A percentile compares a stretch with the other conserved stretches of the same genome.
These are phyloP conservation scores for Akanthomyces lecanii DNA, from an alignment of 2,329 filamentous ascomycete species.

Conservation along the genomic window DNA sequence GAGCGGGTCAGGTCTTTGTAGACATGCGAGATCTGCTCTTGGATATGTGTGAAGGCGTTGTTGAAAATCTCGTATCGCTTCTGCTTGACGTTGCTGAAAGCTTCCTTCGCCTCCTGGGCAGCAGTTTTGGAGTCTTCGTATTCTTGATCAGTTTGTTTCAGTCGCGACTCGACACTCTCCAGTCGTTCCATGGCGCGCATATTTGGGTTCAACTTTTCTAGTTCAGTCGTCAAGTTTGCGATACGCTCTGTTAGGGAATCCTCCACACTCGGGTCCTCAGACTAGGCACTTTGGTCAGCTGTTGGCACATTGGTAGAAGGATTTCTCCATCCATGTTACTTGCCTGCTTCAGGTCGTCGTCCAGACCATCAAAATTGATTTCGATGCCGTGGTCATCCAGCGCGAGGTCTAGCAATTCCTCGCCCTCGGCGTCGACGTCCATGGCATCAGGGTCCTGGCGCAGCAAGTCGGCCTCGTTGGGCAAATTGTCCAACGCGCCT, in stretches of 20 bases:
- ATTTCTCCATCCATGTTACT: constrained; percentile 28
- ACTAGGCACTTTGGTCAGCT: constrained; percentile 44
- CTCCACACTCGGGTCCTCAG: constrained; percentile 67
- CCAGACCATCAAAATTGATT: constrained; percentile 76
- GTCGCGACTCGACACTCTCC: constrained; percentile 76
- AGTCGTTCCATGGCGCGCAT: constrained; percentile 93
- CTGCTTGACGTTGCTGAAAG: constrained; percentile 76
- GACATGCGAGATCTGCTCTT: constrained; percentile 86
- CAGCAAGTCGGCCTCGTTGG: constrained; percentile 77
- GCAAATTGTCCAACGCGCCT: constrained; percentile 78
- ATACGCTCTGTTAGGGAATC: constrained; percentile 75
- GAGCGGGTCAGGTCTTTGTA: constrained; percentile 94
- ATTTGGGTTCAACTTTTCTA: constrained; percentile 94
- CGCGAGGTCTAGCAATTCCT: constrained; percentile 56
- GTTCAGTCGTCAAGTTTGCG: constrained; percentile 64
- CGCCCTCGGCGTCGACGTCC: constrained; percentile 75
- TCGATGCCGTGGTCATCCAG: constrained; percentile 90
- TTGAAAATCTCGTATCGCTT: constrained; percentile 88
- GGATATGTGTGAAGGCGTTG: constrained; percentile 91
- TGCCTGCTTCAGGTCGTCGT: constrained; percentile 77
- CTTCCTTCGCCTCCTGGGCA: constrained; percentile 72
- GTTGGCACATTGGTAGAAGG: background rate
- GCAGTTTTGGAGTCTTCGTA: constrained; percentile 78
- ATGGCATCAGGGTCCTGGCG: constrained; percentile 80
- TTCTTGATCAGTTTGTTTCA: constrained; percentile 80